Evolutionary conservation across 345 rosid species (phyloP), one percentile per base, ranked within the genome.

Genomic region (Brassica napus): DNA sequence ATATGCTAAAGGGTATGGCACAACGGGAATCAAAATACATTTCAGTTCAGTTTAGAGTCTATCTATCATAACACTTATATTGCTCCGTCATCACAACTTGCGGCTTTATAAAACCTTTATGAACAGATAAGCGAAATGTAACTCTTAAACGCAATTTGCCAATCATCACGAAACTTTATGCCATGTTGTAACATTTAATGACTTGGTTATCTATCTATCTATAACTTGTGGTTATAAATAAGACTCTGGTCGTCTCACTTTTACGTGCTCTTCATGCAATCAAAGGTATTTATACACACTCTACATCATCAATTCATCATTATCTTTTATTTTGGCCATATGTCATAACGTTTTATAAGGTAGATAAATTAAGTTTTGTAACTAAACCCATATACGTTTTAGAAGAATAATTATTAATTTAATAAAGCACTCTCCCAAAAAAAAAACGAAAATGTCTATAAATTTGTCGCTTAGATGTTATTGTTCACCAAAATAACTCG

Each of bases 181-280:
- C 3, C 80, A 76, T 59, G 64, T 59, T 60, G 74, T 60, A 21
- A 32, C 71, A 63, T 47, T 64, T 64, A 63, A 44, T 58, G 67
- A 69, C 16, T 42, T 44, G 21, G 44, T 16, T 37, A 76, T 68
- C 80, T 14, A 57, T 68, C 80, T 47, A 21, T 44, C 47, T 42
- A 44, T 44, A 68, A n/a, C 15, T 69, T 77, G 80, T 70, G 80
- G 80, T 77, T 35, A 49, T 34, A 23, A 61, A 63, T 32, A 32
- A 52, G 14, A 76, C 49, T 59, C 14, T 52, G 18, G 37, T 26
- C 21, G 7, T 39, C 14, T 57, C 58, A 73, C 32, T 7, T 65
- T 31, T 7, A n/a, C 37, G 54, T 77, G 75, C 64, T 77, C 55
- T 69, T 21, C 74, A 24, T 10, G 30, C 7, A 59, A 59, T 59